phyloP scores from a whole-genome alignment of 169 alveolate species.

The Eimeria acervulina region DNA sequence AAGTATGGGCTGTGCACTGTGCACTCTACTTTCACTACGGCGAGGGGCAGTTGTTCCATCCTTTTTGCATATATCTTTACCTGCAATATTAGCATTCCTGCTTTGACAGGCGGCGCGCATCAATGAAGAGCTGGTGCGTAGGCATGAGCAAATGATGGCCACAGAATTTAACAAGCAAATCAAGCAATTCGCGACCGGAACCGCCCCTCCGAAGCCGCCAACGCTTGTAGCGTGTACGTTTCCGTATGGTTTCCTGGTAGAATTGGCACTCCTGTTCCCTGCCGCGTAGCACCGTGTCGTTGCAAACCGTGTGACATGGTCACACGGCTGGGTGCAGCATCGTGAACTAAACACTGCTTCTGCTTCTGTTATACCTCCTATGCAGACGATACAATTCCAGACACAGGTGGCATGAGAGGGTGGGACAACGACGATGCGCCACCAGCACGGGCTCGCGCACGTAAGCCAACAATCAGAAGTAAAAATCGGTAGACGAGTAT shows the following conservation, averaged over 20 bases:
- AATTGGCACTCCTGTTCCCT: neutral
- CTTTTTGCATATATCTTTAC: neutral
- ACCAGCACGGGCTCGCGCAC: conserved; percentile 43
- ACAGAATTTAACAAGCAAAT: conserved; percentile 78
- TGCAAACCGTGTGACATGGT: neutral
- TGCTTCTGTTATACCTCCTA: neutral
- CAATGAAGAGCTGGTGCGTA: conserved; percentile 80
- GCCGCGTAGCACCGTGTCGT: neutral
- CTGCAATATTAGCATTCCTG: neutral
- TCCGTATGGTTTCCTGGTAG: neutral
- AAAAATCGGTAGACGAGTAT: neutral
- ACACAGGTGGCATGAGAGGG: conserved; percentile 50
- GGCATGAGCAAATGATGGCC: conserved; percentile 82
- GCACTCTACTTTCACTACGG: neutral
- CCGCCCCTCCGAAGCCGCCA: conserved; percentile 73
- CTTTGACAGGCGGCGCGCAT: conserved; percentile 75
- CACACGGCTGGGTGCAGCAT: neutral
- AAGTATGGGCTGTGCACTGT: neutral
- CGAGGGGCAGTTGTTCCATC: neutral
- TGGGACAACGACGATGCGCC: conserved; percentile 64
- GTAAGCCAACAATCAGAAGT: conserved; percentile 27
- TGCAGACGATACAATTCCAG: conserved; percentile 61
- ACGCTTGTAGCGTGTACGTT: conserved; percentile 69
- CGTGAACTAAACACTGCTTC: neutral
- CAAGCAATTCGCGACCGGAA: conserved; percentile 76